These are phyloP conservation scores for Diaporthe capsici DNA, from an alignment of 2,329 filamentous ascomycete genomes.

Conservation along the genomic window DNA sequence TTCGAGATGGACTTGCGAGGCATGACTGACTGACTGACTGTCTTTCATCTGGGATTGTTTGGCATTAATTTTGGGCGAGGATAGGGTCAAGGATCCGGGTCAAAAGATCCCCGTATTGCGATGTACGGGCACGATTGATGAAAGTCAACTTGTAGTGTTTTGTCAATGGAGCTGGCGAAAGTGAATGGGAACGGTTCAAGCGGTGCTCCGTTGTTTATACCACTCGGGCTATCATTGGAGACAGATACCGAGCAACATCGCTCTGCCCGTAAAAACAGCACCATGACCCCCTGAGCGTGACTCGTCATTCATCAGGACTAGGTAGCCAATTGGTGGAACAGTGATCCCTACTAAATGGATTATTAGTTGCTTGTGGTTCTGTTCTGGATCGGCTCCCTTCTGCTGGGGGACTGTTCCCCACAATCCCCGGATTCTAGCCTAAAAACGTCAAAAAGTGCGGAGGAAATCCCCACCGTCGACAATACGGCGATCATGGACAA, in stretches of 20 bases:
- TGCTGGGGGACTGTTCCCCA: conserved; percentile 12
- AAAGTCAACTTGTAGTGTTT: neutral
- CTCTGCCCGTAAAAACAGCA: neutral
- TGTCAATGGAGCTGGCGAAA: neutral
- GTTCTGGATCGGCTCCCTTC: neutral
- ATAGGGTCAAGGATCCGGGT: neutral
- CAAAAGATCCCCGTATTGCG: neutral
- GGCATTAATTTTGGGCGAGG: neutral
- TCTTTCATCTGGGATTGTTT: neutral
- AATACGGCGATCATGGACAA: conserved; percentile 9
- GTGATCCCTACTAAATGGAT: neutral
- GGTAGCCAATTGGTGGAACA: conserved; percentile 40
- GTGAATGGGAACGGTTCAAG: neutral
- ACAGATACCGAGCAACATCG: conserved; percentile 28
- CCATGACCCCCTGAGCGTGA: neutral
- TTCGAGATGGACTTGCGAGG: neutral
- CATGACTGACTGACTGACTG: neutral
- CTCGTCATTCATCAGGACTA: neutral
- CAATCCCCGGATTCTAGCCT: conserved; percentile 17
- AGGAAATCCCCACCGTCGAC: conserved; percentile 18
- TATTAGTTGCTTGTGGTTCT: neutral
- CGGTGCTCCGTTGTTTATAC: neutral
- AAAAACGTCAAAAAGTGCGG: neutral
- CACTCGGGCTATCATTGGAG: conserved; percentile 36
- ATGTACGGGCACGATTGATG: conserved; percentile 19